phyloP scores from a whole-genome alignment of 768 basidiomycete genomes.

The Suillus luteus region DNA sequence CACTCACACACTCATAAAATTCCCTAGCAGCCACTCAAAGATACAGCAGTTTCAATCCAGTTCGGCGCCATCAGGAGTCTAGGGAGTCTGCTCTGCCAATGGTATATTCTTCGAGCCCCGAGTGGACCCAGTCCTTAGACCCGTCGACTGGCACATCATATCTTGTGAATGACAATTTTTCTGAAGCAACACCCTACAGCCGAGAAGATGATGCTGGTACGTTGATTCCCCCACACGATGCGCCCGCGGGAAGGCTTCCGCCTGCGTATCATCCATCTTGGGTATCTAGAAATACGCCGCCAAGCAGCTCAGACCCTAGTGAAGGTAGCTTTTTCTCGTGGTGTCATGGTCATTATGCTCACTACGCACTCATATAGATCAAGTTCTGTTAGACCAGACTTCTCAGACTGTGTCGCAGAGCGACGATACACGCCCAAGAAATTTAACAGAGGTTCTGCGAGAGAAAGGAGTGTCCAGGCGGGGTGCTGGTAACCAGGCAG shows the following conservation, averaged over 20 bases:
- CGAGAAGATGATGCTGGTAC: constrained; percentile 7
- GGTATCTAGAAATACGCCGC: background rate
- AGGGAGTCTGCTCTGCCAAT: background rate
- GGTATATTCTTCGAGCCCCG: background rate
- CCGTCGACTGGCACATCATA: background rate
- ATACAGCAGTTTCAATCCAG: background rate
- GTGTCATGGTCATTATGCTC: background rate
- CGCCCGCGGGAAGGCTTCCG: background rate
- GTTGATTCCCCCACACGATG: background rate
- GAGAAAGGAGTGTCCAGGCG: background rate
- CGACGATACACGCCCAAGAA: background rate
- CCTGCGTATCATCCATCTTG: constrained; percentile 5
- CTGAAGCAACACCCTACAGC: background rate
- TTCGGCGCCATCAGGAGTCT: background rate
- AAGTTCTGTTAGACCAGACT: too few species aligned
- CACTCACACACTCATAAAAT: background rate
- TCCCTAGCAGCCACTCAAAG: background rate
- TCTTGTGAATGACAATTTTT: background rate
- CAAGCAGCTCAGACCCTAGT: background rate
- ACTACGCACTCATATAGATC: background rate
- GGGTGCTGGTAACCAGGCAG: background rate
- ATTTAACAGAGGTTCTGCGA: background rate
- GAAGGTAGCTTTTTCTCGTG: constrained; percentile 1
- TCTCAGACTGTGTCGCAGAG: background rate
- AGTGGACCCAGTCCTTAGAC: background rate